Evolutionary conservation across 2,329 filamentous ascomycete species (phyloP).

Genomic region (Colletotrichum gloeosporioides): DNA sequence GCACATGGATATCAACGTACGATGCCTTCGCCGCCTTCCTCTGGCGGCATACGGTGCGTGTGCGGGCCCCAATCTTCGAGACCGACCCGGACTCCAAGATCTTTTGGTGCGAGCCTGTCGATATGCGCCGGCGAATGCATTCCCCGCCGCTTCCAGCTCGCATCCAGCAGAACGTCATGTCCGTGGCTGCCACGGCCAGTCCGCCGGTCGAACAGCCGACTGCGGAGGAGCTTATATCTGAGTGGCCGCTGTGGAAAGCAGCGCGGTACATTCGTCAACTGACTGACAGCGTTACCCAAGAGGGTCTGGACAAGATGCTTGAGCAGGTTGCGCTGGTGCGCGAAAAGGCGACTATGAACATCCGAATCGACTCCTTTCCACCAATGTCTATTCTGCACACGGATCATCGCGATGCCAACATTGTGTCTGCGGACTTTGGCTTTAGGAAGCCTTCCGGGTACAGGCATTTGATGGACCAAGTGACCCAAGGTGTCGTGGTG

Average conservation of each 20-base stretch:
- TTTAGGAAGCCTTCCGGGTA: slow-evolving; percentile 37
- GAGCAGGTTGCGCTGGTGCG: slow-evolving; percentile 36
- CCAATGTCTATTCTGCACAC: slow-evolving; percentile 39
- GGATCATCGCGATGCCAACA: slow-evolving; percentile 37
- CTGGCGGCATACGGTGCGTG: slow-evolving; percentile 42
- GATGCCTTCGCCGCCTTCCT: slow-evolving; percentile 48
- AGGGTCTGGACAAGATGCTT: slow-evolving; percentile 33
- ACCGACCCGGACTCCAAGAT: slow-evolving; percentile 29
- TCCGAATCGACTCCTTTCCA: slow-evolving; percentile 38
- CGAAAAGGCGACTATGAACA: slow-evolving; percentile 39
- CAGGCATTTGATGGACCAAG: slow-evolving; percentile 34
- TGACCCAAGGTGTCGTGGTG: slow-evolving; percentile 31
- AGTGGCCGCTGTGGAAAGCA: slow-evolving; percentile 37
- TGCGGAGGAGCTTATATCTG: slow-evolving; percentile 37
- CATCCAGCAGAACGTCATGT: slow-evolving; percentile 41
- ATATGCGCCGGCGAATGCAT: slow-evolving; percentile 42
- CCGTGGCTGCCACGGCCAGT: slow-evolving; percentile 24
- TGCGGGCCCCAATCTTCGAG: slow-evolving; percentile 38
- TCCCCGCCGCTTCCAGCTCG: slow-evolving; percentile 27
- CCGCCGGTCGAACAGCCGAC: slow-evolving; percentile 33
- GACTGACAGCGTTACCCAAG: slow-evolving; percentile 39
- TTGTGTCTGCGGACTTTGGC: slow-evolving; percentile 37
- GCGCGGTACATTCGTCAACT: slow-evolving; percentile 42
- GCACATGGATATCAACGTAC: slow-evolving; percentile 49
- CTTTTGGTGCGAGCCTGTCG: slow-evolving; percentile 41